Evolutionary conservation across 192 early-diverging fungal genomes (phyloP).

Genomic region (Phycomyces nitens): DNA sequence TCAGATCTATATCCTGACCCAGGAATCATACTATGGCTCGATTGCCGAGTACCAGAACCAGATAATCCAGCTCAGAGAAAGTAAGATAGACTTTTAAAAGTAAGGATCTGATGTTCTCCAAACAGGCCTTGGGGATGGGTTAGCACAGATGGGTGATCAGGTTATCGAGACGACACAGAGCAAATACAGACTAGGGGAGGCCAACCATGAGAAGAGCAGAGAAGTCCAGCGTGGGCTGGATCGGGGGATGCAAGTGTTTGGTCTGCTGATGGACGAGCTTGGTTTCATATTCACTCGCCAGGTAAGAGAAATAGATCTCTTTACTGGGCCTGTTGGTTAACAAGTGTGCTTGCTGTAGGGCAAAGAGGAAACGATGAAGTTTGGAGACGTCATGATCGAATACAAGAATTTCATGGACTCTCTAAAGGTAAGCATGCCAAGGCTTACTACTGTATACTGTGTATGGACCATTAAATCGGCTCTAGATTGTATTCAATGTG

Average conservation of each 20-base stretch:
- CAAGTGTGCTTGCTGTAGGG: no score
- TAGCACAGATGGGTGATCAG: constrained; percentile 46
- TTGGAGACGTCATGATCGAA: constrained; percentile 47
- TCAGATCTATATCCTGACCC: constrained; percentile 28
- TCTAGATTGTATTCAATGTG: constrained; percentile 47
- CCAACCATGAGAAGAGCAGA: constrained; percentile 35
- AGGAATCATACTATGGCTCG: constrained; percentile 21
- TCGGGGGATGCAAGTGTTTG: constrained; percentile 48
- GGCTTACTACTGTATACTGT: no score
- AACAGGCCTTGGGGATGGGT: constrained; percentile 33
- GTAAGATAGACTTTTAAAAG: neutral
- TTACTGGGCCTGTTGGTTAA: no score
- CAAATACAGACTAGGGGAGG: constrained; percentile 48
- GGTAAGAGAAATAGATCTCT: constrained; percentile 7
- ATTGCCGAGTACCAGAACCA: constrained; percentile 13
- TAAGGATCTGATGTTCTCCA: neutral
- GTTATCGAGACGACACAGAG: constrained; percentile 49
- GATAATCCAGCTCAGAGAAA: constrained; percentile 19
- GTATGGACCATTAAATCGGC: no score
- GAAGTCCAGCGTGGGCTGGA: constrained; percentile 44
- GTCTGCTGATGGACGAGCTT: constrained; percentile 46
- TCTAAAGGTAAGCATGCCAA: constrained; percentile 48
- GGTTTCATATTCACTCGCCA: constrained; percentile 42
- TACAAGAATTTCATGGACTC: constrained; percentile 46
- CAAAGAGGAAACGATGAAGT: constrained; percentile 42